Base-by-base conservation (phyloP, 192 early-diverging fungal species). In the Backusella liffmaniae region DNA sequence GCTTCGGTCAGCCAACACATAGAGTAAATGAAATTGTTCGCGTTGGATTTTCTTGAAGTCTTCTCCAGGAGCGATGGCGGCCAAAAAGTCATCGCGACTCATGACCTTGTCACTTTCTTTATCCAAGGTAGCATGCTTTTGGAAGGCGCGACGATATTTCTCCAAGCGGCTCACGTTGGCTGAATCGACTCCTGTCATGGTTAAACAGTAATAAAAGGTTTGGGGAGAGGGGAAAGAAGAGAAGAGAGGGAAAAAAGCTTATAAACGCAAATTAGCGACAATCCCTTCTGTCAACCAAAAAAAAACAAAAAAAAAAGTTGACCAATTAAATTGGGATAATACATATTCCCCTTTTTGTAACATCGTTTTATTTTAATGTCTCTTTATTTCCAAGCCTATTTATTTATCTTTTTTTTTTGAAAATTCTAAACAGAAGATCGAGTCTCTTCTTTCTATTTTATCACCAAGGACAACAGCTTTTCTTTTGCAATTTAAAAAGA, bases 1-100 rank as follows among this genome's bases (percentile, higher is more conserved):
- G 59, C 73, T 74, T 32, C 80, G 81, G 73, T 92, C 89, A 5
- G 89, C 89, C n/a, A 92, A 76, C 34, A 77, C 80, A 81, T 90
- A 92, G 41, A 92, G 82, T 37, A 90, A 51, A 21, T 74, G 84
- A 75, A 86, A 91, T 73, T 88, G 88, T 49, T 88, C 85, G 73
- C 83, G 77, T 70, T 87, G 77, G 23, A 88, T 83, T 83, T 86
- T 84, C 66, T 82, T 78, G 79, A 87, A 88, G 69, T 89, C 87
- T 76, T 87, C 87, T 12, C 77, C 85, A 36, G 84, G 87, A 32
- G 86, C 83, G 29, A 91, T 82, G 6, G 90, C 89, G 29, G 75
- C 77, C 30, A 87, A 75, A 73, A 91, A 91, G 77, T 91, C 89
- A 41, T 88, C 88, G 74, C 78, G 78, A 69, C 72, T 86, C 90